These are phyloP conservation scores for Leccinum subtestaceum DNA, from an alignment of 768 basidiomycete species.

Conservation along the genomic window DNA sequence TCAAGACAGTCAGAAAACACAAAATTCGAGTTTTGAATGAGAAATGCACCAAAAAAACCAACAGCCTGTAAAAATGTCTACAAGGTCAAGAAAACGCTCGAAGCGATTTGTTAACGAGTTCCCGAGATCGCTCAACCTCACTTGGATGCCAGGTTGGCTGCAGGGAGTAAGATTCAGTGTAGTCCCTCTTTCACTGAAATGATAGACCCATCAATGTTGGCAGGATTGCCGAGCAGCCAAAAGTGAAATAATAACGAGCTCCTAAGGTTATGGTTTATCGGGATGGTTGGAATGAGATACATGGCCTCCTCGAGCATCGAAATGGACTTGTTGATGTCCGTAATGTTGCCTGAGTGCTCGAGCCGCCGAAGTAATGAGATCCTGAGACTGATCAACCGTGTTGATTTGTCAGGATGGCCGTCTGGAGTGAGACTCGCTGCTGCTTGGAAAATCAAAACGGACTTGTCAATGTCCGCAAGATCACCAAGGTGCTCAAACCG, in stretches of 20 bases:
- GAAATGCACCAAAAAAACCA: neutral
- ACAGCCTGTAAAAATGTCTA: neutral
- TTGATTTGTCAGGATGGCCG: neutral
- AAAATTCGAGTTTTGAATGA: neutral
- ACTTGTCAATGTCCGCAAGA: neutral
- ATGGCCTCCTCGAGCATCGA: neutral
- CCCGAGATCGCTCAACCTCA: neutral
- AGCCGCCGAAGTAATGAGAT: neutral
- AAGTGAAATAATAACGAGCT: too few species aligned
- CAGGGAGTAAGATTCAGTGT: neutral
- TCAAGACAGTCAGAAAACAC: neutral
- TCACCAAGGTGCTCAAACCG: neutral
- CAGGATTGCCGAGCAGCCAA: neutral
- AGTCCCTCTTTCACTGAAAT: neutral
- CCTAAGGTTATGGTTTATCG: neutral
- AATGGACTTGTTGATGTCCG: neutral
- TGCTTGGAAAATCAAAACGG: neutral
- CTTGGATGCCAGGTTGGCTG: neutral
- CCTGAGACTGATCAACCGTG: neutral
- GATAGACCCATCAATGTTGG: neutral
- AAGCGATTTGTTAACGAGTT: neutral
- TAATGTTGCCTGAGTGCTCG: neutral
- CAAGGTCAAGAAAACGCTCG: neutral
- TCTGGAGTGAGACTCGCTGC: neutral
- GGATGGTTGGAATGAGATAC: neutral